Evolutionary conservation across 2,329 filamentous ascomycete species (phyloP), one percentile per base, ranked within the genome.

Genomic region (Chrysoporthe cubensis): DNA sequence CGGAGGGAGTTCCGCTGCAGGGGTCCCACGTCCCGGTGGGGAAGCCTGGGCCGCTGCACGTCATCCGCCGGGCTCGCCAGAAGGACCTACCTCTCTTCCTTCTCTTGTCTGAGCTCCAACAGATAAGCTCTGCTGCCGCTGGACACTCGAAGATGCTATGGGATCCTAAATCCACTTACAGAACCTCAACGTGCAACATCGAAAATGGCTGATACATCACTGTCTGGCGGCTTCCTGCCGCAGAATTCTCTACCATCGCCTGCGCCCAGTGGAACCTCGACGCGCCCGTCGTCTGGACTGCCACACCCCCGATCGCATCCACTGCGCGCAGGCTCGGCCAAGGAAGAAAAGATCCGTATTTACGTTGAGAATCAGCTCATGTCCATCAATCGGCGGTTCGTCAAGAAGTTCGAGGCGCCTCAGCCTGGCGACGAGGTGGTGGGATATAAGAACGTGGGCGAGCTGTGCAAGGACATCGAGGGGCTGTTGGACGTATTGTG

Each of bases 401-500:
- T 88, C 54, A 90, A 89, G 78, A 89, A 88, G 73, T 84, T 85
- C 65, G 81, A 82, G 54, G 75, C 79, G 0, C 75, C 80, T 0
- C 80, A 83, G 48, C 79, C 80, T 3, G 79, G 74, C 4, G 85
- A 87, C 67, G 78, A 82, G 14, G 78, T 86, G 2, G 75, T 81
- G 2, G 86, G 86, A 32, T 89, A 88, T 74, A 78, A 82, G 65
- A 87, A 79, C 63, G 91, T 95, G 76, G 83, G 81, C 62, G 90
- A 94, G 74, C 86, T 93, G 4, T 92, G 88, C 65, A 86, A 82
- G 66, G 93, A 97, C 74, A 78, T 97, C 0, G 91, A 94, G 66
- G 84, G 84, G 6, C 76, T 97, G 14, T 80, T 97, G 18, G 91
- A 96, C 77, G 86, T 96, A 8, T 80, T 97, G 5, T 98, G 95